These are phyloP conservation scores for Fusarium tuaranense DNA, from an alignment of 2,329 filamentous ascomycete species.

Conservation along the genomic window DNA sequence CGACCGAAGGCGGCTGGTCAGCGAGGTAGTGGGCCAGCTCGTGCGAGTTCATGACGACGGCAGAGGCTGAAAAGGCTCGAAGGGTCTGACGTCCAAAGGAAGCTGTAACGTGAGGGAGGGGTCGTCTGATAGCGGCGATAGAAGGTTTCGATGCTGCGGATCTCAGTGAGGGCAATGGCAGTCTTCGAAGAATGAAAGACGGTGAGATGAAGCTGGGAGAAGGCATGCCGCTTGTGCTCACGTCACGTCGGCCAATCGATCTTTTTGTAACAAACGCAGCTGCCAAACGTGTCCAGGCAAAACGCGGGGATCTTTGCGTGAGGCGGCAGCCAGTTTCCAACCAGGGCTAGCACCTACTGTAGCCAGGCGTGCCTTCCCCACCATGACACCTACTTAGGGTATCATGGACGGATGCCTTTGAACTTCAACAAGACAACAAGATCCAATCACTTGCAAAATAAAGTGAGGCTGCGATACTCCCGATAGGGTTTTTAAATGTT, in stretches of 20 bases:
- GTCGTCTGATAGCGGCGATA: conserved; percentile 33
- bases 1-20: conserved; percentile 89
- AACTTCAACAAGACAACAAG: background rate
- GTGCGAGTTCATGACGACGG: conserved; percentile 65
- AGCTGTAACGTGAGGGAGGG: conserved; percentile 39
- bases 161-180: conserved; percentile 50
- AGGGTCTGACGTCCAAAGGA: conserved; percentile 37
- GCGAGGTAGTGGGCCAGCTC: conserved; percentile 84
- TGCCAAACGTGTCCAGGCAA: conserved; percentile 42
- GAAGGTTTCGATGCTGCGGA: conserved; percentile 44
- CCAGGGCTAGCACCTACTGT: conserved; percentile 23
- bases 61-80: conserved; percentile 48
- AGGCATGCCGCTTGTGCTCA: conserved; percentile 45
- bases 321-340: conserved; percentile 23
- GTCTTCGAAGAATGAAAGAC: conserved; percentile 51
- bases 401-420: background rate
- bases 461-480: background rate
- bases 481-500: background rate
- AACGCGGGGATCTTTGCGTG: conserved; percentile 16
- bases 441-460: background rate
- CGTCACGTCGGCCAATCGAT: conserved; percentile 38
- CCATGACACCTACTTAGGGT: background rate
- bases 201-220: conserved; percentile 47
- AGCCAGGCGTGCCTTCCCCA: conserved; percentile 15
- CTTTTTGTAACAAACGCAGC: conserved; percentile 39